These are phyloP conservation scores for Tetraselmis striata DNA, from an alignment of 139 green algal genomes.

Conservation along the genomic window DNA sequence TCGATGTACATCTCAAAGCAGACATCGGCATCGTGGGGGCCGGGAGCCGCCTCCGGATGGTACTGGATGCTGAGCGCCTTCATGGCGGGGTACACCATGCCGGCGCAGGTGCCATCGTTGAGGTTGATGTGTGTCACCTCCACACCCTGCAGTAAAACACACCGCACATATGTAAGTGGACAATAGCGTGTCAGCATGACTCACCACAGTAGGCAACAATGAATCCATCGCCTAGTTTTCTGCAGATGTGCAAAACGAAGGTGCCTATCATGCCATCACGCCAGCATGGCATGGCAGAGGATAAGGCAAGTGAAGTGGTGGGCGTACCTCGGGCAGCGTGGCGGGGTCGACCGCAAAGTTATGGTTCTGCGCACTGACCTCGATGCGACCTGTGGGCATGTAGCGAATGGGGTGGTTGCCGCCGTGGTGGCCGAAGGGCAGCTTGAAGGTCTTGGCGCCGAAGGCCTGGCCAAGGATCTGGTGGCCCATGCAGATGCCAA, in stretches of 20 bases:
- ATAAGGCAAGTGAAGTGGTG: too few species aligned
- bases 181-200: too few species aligned
- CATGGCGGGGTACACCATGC: conserved; percentile 33
- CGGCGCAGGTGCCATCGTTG: conserved; percentile 98
- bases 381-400: conserved; percentile 63
- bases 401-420: conserved; percentile 96
- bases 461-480: conserved; percentile 97
- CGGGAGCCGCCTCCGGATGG: conserved; percentile 94
- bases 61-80: conserved; percentile 96
- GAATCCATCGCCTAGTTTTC: too few species aligned
- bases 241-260: too few species aligned
- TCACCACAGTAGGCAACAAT: too few species aligned
- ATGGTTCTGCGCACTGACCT: conserved; percentile 95
- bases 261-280: too few species aligned
- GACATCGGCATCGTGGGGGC: conserved; percentile 93
- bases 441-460: conserved; percentile 95
- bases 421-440: conserved; percentile 98
- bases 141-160: conserved; percentile 41
- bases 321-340: conserved; percentile 54
- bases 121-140: conserved; percentile 97
- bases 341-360: conserved; percentile 97
- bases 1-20: conserved; percentile 85
- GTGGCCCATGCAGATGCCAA: conserved; percentile 99
- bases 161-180: too few species aligned
- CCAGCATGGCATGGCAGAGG: too few species aligned